Evolutionary conservation across 768 basidiomycete genomes (phyloP), one percentile per base, ranked within the genome.

Genomic region (Saitozyma sp.): DNA sequence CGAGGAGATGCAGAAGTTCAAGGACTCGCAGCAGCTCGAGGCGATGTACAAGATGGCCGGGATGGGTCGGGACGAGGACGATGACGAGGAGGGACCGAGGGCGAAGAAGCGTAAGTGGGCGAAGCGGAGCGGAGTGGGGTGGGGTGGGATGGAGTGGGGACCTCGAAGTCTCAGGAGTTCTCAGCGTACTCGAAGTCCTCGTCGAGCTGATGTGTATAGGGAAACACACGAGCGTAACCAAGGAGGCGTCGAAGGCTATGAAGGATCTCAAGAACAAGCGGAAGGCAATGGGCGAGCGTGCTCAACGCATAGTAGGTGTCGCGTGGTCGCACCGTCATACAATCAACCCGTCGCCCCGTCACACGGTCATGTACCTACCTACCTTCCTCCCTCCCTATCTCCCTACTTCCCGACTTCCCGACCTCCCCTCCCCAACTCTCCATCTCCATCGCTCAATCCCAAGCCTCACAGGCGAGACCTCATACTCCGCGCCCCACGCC

Each of bases 271-370:
- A 89, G 80, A 90, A 89, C 6, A 88, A 84, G 71, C 85, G 94
- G 42, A 90, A 88, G 70, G 92, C 91, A 9, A 94, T 92, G 80
- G 91, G 88, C 67, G 91, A 94, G 78, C 88, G 89, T 79, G 89
- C 69, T 45, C 70, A 71, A 17, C 50, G 88, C 77, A 85, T 88
- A 63, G 93, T 92, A 78, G 66, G 86, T 78, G 58, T 50, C 52
- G 29, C 29, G 29, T 29, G 29, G 29, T 29, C 29, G 29, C 29
- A 2, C 29, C 29, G 29, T 29, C 29, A 29, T 5, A 2, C 29
- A 54, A 67, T 29, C 50, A 53, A 52, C 17, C 19, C 50, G 51
- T 50, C 10, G 29, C 11, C 50, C 13, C 43, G 45, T 3, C 13
- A 6, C 45, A 46, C 45, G 29, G 29, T 29, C 29, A 29, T 29